These are phyloP conservation scores for Cavenderia fasciculata DNA, from an alignment of 78 protist genomes.

Conservation along the genomic window DNA sequence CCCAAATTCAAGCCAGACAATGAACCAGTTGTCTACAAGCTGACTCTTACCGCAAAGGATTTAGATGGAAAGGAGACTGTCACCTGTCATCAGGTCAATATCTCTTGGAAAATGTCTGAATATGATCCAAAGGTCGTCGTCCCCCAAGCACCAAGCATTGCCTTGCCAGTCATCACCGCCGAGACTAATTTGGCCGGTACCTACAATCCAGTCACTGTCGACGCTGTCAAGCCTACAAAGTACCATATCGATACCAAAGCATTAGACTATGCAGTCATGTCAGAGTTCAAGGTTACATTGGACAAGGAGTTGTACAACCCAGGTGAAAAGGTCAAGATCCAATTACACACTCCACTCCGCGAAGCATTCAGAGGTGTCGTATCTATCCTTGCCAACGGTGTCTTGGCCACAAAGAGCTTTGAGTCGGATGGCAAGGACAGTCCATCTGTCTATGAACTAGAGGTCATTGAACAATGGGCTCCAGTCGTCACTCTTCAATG, in stretches of 20 bases:
- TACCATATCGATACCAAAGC: no score
- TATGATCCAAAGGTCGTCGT: neutral
- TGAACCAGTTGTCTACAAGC: neutral
- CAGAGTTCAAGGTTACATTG: neutral
- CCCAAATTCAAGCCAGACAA: conserved; percentile 26
- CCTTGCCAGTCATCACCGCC: neutral
- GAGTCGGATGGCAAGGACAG: neutral
- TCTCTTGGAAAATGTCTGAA: conserved; percentile 28
- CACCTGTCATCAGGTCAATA: neutral
- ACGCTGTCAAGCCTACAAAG: neutral
- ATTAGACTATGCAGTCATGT: neutral
- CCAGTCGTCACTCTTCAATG: conserved; percentile 9
- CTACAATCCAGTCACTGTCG: neutral
- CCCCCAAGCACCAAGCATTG: neutral
- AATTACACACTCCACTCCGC: neutral
- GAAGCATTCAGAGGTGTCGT: conserved; percentile 18
- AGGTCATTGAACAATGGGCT: conserved; percentile 43
- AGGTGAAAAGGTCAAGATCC: conserved; percentile 7
- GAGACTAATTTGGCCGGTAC: neutral
- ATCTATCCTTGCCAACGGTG: conserved; percentile 39
- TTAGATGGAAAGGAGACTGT: conserved; percentile 7
- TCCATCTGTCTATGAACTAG: neutral
- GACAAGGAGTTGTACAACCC: conserved; percentile 27
- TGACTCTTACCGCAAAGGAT: conserved; percentile 13
- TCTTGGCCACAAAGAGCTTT: conserved; percentile 26